These are phyloP conservation scores for Myriosclerotinia scirpicola DNA, from an alignment of 2,329 filamentous ascomycete genomes.

Conservation along the genomic window DNA sequence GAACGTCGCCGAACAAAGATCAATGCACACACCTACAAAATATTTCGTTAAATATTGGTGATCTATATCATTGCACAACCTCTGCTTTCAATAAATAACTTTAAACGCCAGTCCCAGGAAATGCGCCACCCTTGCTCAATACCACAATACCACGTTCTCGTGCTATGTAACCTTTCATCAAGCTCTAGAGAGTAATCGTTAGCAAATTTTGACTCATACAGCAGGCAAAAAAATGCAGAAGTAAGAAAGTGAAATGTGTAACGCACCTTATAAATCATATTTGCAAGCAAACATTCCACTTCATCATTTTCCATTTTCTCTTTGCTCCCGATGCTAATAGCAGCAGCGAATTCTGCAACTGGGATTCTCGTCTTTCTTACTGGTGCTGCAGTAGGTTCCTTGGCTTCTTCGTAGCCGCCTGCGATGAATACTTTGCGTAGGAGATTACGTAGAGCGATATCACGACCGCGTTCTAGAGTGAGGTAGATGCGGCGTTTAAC, in stretches of 20 bases:
- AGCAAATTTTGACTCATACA: background rate
- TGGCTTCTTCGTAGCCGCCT: constrained; percentile 76
- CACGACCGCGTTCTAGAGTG: constrained; percentile 86
- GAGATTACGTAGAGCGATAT: constrained; percentile 88
- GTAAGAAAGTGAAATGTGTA: constrained; percentile 9
- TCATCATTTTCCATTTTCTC: constrained; percentile 80
- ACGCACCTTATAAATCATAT: constrained; percentile 95
- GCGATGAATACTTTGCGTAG: constrained; percentile 87
- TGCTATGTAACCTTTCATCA: constrained; percentile 97
- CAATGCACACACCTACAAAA: background rate
- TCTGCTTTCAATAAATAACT: background rate
- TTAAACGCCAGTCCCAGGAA: constrained; percentile 80
- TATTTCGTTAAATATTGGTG: background rate
- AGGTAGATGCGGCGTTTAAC: constrained; percentile 92
- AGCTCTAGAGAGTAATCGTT: constrained; percentile 32
- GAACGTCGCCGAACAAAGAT: background rate
- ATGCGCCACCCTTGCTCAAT: constrained; percentile 87
- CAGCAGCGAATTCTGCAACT: constrained; percentile 80
- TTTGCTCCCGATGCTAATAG: constrained; percentile 69
- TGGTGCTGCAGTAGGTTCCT: constrained; percentile 63
- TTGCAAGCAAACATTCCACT: constrained; percentile 91
- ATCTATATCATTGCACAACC: background rate
- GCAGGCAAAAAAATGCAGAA: background rate
- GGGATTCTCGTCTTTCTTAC: constrained; percentile 75
- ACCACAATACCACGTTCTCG: constrained; percentile 88